Conservation (phyloP, 2,329 filamentous ascomycete genomes). For the Mollisia scopiformis region DNA sequence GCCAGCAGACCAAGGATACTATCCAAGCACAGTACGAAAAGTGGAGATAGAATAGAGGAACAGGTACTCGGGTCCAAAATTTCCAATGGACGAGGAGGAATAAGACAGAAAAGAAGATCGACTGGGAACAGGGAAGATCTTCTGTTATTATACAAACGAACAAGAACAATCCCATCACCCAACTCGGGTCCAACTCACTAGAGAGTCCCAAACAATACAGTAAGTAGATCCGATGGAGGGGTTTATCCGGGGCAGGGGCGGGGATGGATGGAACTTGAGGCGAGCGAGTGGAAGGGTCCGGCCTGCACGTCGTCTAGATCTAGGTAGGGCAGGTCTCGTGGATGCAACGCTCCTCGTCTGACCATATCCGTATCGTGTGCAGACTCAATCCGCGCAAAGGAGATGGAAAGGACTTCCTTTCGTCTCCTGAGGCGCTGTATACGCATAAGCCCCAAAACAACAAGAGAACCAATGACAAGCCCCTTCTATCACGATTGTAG, state of each 20-base stretch:
- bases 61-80: too few relatives aligned
- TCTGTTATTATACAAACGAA: slow-evolving; percentile 6
- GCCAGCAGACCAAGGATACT: slow-evolving; percentile 7
- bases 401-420: too few relatives aligned
- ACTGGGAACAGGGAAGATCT: background rate
- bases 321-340: too few relatives aligned
- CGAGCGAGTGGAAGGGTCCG: background rate
- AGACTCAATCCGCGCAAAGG: background rate
- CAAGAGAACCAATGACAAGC: background rate
- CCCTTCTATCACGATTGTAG: background rate
- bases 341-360: slow-evolving; percentile 24
- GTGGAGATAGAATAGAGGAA: too few relatives aligned
- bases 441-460: too few relatives aligned
- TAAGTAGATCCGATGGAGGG: background rate
- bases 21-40: too few relatives aligned
- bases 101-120: too few relatives aligned
- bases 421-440: background rate
- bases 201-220: background rate
- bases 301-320: slow-evolving; percentile 14
- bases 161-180: too few relatives aligned
- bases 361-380: slow-evolving; percentile 15
- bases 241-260: slow-evolving; percentile 5
- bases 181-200: too few relatives aligned
- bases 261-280: slow-evolving; percentile 3
- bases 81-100: too few relatives aligned